Base-by-base conservation (phyloP, 805 yeast genomes). In the Wickerhamiella galacta region DNA sequence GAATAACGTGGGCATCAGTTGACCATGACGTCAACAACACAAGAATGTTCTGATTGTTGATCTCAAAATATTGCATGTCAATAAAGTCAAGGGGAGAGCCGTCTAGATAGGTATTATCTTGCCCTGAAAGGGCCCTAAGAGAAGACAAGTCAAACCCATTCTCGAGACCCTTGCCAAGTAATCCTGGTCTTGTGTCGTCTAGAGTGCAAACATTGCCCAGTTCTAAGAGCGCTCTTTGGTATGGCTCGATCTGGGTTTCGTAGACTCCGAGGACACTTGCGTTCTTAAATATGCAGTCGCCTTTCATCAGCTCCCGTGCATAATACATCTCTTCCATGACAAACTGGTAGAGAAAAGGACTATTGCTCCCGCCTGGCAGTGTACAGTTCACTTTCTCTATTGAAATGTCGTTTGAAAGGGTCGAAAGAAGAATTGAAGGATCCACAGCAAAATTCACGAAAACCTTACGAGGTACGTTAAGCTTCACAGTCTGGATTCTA, bases 141-240 rank as follows among this genome's bases (percentile, higher is more conserved):
- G 74, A 72, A 32, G 68, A 68, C 35, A 68, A 48, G 10, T 76
- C 70, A 53, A 92, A 92, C 1, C 98, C 98, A 37, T 68, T 66
- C 44, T 80, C 83, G 36, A 90, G 57, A 19, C 95, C 93, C 45
- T 67, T 70, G 6, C 95, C 93, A 7, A 92, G 58, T 0, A 83
- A 72, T 6, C 95, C 95, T n/a, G 80, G 68, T 7, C 67, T 63
- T 1, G 70, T 59, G 28, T 75, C 75, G 40, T 72, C 80, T 41
- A 85, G 75, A 11, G 63, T 63, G 15, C 85, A 77, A 11, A 70
- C 62, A 16, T 73, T 62, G 3, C 98, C 96, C 12, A 90, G 57
- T 20, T 75, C 76, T 41, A 90, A 67, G 28, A 82, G 66, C 0
- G 82, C 82, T 30, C 95, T 60, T 38, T 82, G 87, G 3, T 66